Evolutionary conservation across 306 rosid genomes (phyloP).

Genomic region (Dicorynia guianensis): DNA sequence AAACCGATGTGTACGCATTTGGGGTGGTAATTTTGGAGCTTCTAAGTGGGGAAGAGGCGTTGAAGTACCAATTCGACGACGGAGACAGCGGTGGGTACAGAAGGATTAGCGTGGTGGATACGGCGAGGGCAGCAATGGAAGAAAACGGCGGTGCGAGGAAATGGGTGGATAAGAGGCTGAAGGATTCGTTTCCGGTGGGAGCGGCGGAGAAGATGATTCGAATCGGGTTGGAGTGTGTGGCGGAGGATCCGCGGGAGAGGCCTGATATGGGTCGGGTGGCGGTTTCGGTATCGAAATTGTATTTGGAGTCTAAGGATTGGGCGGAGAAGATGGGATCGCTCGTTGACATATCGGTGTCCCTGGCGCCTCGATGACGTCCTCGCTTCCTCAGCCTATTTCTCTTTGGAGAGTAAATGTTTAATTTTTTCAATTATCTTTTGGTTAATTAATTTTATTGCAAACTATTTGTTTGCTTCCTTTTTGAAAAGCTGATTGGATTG

Average conservation of each 20-base stretch:
- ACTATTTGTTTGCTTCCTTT: neutral
- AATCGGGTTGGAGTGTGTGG: conserved; percentile 72
- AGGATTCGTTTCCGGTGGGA: conserved; percentile 82
- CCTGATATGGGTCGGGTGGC: conserved; percentile 84
- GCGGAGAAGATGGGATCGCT: conserved; percentile 59
- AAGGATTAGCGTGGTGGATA: conserved; percentile 74
- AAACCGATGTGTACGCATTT: conserved; percentile 85
- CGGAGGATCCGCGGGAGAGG: conserved; percentile 65
- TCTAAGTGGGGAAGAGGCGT: conserved; percentile 76
- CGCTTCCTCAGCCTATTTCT: neutral
- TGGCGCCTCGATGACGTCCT: conserved; percentile 68
- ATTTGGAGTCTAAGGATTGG: conserved; percentile 79
- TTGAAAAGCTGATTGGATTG: no score
- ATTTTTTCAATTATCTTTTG: neutral
- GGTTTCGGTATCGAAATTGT: conserved; percentile 64
- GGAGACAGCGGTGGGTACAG: conserved; percentile 50
- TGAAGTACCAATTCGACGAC: conserved; percentile 57
- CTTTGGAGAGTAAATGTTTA: neutral
- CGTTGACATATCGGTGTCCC: conserved; percentile 60
- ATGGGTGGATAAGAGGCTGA: conserved; percentile 83
- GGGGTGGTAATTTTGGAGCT: conserved; percentile 90
- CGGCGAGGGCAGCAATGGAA: conserved; percentile 65
- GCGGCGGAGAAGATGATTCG: conserved; percentile 78
- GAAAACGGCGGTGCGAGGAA: conserved; percentile 58
- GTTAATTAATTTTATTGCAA: neutral